phyloP scores from a whole-genome alignment of 352 stramenopile species.

The Pythium sukuiense region DNA sequence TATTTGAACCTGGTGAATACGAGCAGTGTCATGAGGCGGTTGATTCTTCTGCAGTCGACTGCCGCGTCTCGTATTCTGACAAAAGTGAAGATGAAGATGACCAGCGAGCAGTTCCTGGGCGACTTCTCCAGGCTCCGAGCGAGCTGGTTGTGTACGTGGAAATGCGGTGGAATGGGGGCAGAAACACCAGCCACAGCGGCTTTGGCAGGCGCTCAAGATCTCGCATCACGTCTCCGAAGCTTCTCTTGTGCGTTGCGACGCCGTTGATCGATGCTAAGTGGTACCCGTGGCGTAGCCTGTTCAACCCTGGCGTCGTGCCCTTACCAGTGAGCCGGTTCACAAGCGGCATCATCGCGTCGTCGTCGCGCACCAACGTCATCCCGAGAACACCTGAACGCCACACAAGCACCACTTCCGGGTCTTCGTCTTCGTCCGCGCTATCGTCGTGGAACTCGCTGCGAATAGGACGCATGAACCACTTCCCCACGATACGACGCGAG shows the following conservation, averaged over 20 bases:
- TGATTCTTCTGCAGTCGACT: not conserved
- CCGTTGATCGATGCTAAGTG: conserved; percentile 58
- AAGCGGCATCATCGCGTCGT: conserved; percentile 43
- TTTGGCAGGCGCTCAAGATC: conserved; percentile 43
- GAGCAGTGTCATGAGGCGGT: not conserved
- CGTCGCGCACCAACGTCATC: conserved; percentile 51
- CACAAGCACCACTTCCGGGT: conserved; percentile 38
- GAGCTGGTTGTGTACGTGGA: conserved; percentile 13
- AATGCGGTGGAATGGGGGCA: conserved; percentile 22
- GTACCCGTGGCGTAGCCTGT: conserved; percentile 43
- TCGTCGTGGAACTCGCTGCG: conserved; percentile 25
- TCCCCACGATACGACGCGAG: not conserved
- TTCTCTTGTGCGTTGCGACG: conserved; percentile 23
- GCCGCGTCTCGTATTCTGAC: conserved; percentile 15
- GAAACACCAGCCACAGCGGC: conserved; percentile 52
- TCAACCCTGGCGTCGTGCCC: conserved; percentile 39
- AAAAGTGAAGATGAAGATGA: conserved; percentile 17
- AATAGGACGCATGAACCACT: conserved; percentile 14
- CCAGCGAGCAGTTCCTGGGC: conserved; percentile 1
- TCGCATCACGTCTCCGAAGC: conserved; percentile 36
- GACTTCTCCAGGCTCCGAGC: not conserved
- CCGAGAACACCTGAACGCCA: conserved; percentile 52
- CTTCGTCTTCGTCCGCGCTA: conserved; percentile 14
- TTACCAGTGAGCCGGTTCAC: conserved; percentile 77
- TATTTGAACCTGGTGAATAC: not conserved